Evolutionary conservation across 768 basidiomycete species (phyloP).

Genomic region (Stropharia rugosoannulata): DNA sequence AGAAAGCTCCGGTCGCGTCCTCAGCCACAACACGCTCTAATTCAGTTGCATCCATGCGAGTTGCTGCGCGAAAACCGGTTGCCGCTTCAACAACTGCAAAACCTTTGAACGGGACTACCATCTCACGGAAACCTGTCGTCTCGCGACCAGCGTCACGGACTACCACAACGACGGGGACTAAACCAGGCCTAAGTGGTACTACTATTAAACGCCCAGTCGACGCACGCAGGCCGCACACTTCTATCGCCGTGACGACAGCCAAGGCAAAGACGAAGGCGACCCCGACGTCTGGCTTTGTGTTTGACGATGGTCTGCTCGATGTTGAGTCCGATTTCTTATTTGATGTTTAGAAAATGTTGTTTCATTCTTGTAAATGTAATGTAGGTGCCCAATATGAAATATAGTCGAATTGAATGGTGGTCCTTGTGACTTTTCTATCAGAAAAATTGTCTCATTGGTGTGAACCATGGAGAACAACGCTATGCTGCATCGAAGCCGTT

Average conservation of each 20-base stretch:
- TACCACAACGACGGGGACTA: background rate
- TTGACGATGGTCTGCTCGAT: background rate
- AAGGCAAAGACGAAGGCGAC: background rate
- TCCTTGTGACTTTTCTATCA: background rate
- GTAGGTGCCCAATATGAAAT: background rate
- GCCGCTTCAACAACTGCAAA: background rate
- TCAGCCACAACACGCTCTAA: background rate
- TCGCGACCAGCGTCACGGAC: background rate
- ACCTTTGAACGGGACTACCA: background rate
- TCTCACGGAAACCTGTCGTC: background rate
- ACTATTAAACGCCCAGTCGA: background rate
- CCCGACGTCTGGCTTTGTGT: background rate
- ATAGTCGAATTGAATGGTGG: background rate
- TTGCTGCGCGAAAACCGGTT: background rate
- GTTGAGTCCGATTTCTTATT: constrained; percentile 11
- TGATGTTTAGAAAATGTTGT: background rate
- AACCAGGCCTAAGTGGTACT: background rate
- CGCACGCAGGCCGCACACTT: constrained; percentile 12
- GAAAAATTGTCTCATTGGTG: no score
- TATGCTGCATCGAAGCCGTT: no score
- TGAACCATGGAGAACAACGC: no score
- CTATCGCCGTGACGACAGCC: constrained; percentile 3
- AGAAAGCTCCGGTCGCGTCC: background rate
- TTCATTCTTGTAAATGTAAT: background rate
- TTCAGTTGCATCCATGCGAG: background rate